These are phyloP conservation scores for Thermothelomyces thermophilus DNA, from an alignment of 2,329 filamentous ascomycete species.

Conservation along the genomic window DNA sequence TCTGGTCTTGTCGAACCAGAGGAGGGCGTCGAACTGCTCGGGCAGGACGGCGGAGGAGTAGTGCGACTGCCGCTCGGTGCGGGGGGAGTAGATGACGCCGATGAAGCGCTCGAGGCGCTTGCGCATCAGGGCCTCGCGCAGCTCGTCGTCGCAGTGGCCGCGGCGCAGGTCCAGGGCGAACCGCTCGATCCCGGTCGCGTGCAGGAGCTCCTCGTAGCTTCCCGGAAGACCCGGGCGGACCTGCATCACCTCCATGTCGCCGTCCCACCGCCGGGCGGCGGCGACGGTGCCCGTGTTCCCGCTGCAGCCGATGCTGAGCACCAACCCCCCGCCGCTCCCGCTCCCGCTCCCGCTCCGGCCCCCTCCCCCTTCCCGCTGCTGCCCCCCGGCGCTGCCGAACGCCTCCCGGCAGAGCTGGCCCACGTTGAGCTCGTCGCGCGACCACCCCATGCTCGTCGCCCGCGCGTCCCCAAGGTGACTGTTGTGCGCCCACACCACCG, in stretches of 20 bases:
- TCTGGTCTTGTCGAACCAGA: slow-evolving; percentile 43
- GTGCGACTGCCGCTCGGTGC: slow-evolving; percentile 43
- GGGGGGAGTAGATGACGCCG: slow-evolving; percentile 45
- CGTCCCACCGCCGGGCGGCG: slow-evolving; percentile 45
- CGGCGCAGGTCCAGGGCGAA: slow-evolving; percentile 42
- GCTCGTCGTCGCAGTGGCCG: slow-evolving; percentile 29
- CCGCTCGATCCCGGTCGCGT: slow-evolving; percentile 37
- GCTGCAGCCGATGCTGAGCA: slow-evolving; percentile 35
- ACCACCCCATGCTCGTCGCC: slow-evolving; percentile 41
- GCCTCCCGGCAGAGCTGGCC: slow-evolving; percentile 46
- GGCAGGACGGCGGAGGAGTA: slow-evolving; percentile 41
- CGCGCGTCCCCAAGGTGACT: slow-evolving; percentile 49
- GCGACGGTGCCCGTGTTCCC: slow-evolving; percentile 47
- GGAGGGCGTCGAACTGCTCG: slow-evolving; percentile 42
- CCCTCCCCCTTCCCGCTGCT: too few relatives aligned
- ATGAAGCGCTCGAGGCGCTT: slow-evolving; percentile 45
- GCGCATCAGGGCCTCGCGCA: slow-evolving; percentile 32
- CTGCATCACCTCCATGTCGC: slow-evolving; percentile 43
- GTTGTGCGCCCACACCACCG: slow-evolving; percentile 49
- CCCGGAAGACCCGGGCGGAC: slow-evolving; percentile 39
- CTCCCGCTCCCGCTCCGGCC: too few relatives aligned
- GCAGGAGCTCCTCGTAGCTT: slow-evolving; percentile 44
- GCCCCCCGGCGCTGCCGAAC: slow-evolving; percentile 31
- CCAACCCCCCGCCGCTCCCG: too few relatives aligned
- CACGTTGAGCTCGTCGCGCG: slow-evolving; percentile 42